Conservation (phyloP, 169 alveolate species). For the Sarcocystis neurona region DNA sequence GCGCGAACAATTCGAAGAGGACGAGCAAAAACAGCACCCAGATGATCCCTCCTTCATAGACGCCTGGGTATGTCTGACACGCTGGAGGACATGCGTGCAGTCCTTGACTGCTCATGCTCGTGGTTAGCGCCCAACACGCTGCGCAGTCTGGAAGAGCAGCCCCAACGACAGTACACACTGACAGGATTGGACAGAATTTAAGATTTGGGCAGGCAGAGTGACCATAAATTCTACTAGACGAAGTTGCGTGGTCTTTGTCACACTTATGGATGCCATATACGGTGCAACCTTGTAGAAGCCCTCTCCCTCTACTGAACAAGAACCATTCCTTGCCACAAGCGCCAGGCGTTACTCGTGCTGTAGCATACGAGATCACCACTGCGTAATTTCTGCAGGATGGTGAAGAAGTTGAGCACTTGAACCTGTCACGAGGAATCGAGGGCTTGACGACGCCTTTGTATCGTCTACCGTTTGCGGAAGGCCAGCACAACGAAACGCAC, state of each 20-base stretch:
- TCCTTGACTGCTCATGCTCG: neutral
- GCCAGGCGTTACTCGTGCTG: too few relatives aligned
- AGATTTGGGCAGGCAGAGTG: neutral
- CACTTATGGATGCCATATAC: too few relatives aligned
- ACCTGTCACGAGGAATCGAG: slow-evolving; percentile 41
- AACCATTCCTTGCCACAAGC: too few relatives aligned
- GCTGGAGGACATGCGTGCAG: neutral
- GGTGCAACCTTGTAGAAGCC: too few relatives aligned
- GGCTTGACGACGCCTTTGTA: slow-evolving; percentile 57
- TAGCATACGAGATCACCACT: too few relatives aligned
- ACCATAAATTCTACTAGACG: neutral
- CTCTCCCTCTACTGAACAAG: too few relatives aligned
- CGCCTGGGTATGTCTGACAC: slow-evolving; percentile 49
- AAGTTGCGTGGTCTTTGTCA: neutral
- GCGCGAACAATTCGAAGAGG: slow-evolving; percentile 8
- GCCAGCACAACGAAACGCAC: slow-evolving; percentile 62
- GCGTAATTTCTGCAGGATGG: slow-evolving; percentile 40
- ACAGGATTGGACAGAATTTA: neutral
- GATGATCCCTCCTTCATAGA: slow-evolving; percentile 57
- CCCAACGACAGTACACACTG: neutral
- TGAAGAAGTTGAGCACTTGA: slow-evolving; percentile 42
- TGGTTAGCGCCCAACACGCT: neutral
- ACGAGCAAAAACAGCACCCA: slow-evolving; percentile 53
- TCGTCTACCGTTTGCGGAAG: slow-evolving; percentile 60
- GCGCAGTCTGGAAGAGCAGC: neutral